Evolutionary conservation across 371 early-diverging fungal genomes (phyloP), one percentile per base, ranked within the genome.

Genomic region (Mortierella sp.): DNA sequence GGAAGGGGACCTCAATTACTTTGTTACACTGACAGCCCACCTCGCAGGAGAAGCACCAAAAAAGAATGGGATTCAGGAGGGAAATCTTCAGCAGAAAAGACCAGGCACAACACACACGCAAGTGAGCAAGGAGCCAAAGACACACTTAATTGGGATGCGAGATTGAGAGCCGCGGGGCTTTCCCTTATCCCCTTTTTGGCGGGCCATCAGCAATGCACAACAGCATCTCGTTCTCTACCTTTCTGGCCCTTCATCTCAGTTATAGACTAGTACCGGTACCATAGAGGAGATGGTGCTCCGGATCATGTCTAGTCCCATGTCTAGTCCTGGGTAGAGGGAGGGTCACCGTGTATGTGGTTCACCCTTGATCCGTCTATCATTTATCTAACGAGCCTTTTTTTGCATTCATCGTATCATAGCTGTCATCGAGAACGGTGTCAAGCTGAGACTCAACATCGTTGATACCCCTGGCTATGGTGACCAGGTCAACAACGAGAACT

Each of bases 401-500:
- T 4, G 7, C 34, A 34, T 10, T 4, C 34, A 10, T 54, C n/a
- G 30, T 4, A 10, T 41, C 55, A 28, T 68, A 91, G 91, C 87
- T 56, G 86, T 95, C 67, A 89, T 93, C 73, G 94, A 95, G 82
- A 92, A 92, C 76, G 92, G 92, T 45, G 93, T 95, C 58, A 90
- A 88, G 65, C 85, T 94, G 73, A 82, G 87, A 81, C 84, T 95
- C 67, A 94, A 92, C 78, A 91, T 95, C 70, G 90, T 94, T 42
- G 92, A 92, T 80, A 91, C 91, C 62, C 91, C 92, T 69, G 92
- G 92, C 49, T 91, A 89, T 67, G 92, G 90, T 51, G 90, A 91
- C 78, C 89, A 91, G 82, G 91, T 93, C 78, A 95, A 94, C 83
- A 95, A 95, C 81, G 94, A 94, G 71, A 89, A 90, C 65, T 94